phyloP scores from a whole-genome alignment of 495 filamentous ascomycete species.

The Lasiosphaeriaceae sp. region DNA sequence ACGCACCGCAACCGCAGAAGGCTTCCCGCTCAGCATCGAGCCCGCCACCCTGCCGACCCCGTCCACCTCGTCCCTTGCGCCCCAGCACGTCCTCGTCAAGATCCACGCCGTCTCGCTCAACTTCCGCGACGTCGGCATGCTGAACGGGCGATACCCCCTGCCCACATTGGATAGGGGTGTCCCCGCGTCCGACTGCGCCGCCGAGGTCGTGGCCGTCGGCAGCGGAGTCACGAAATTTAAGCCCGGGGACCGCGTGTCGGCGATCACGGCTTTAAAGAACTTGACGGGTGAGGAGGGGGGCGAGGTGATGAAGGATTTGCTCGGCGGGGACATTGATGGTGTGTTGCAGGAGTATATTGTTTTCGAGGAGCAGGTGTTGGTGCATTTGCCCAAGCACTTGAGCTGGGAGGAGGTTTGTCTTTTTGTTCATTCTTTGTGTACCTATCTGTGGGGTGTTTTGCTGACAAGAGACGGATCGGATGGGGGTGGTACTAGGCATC shows the following conservation, averaged over 20 bases:
- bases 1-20: no score
- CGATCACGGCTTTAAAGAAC: constrained; percentile 16
- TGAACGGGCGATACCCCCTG: constrained; percentile 28
- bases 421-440: neutral
- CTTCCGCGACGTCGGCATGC: constrained; percentile 43
- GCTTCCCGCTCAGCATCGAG: neutral
- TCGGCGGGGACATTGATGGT: constrained; percentile 26
- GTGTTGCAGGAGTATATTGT: constrained; percentile 29
- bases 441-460: no score
- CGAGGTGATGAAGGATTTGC: neutral
- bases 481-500: constrained; percentile 2
- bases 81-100: constrained; percentile 43
- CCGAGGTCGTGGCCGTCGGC: constrained; percentile 43
- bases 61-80: constrained; percentile 23
- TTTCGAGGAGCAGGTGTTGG: constrained; percentile 19
- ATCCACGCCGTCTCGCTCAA: constrained; percentile 49
- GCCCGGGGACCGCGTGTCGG: constrained; percentile 30
- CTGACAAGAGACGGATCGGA: neutral
- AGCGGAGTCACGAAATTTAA: constrained; percentile 23
- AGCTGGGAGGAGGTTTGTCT: constrained; percentile 16
- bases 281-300: constrained; percentile 14
- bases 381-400: constrained; percentile 22
- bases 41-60: constrained; percentile 13
- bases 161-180: constrained; percentile 17
- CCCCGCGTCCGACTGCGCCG: constrained; percentile 36